Conservation (phyloP, 306 rosid genomes). For the Arachis stenosperma region DNA sequence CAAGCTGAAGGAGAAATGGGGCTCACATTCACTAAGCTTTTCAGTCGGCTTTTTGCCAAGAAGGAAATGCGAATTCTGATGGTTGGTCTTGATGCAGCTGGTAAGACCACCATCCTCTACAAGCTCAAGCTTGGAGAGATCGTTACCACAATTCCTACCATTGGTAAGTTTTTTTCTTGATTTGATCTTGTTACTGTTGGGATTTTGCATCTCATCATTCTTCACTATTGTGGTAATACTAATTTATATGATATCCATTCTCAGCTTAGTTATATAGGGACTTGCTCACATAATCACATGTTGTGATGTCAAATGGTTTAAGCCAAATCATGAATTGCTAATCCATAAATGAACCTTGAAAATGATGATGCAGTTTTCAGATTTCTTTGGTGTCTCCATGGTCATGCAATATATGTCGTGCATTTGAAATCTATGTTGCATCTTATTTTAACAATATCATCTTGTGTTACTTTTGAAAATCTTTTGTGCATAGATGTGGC, state of each 20-base stretch:
- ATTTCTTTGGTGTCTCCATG: not conserved
- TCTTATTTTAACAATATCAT: not conserved
- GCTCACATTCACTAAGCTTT: slow-evolving; percentile 81
- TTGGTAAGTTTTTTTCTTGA: slow-evolving; percentile 55
- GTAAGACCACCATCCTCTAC: slow-evolving; percentile 88
- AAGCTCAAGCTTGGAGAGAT: slow-evolving; percentile 96
- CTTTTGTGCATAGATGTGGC: not conserved
- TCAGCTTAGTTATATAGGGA: not conserved
- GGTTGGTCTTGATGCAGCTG: slow-evolving; percentile 95
- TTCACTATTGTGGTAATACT: not conserved
- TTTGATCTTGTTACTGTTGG: not conserved
- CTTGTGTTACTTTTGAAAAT: not conserved
- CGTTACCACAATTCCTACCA: slow-evolving; percentile 86
- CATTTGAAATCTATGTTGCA: not conserved
- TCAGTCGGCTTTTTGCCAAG: slow-evolving; percentile 88
- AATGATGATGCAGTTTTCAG: not conserved
- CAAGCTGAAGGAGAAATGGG: slow-evolving; percentile 63
- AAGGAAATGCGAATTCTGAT: slow-evolving; percentile 86
- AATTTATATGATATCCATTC: no score
- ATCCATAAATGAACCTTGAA: slow-evolving; percentile 8
- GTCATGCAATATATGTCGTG: not conserved
- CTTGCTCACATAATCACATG: not conserved
- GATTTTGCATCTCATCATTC: not conserved
- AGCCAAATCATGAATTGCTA: slow-evolving; percentile 4
- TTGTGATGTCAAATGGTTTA: not conserved